These are phyloP conservation scores for Trypanosomatidae sp. DNA, from an alignment of 208 protist genomes.

Conservation along the genomic window DNA sequence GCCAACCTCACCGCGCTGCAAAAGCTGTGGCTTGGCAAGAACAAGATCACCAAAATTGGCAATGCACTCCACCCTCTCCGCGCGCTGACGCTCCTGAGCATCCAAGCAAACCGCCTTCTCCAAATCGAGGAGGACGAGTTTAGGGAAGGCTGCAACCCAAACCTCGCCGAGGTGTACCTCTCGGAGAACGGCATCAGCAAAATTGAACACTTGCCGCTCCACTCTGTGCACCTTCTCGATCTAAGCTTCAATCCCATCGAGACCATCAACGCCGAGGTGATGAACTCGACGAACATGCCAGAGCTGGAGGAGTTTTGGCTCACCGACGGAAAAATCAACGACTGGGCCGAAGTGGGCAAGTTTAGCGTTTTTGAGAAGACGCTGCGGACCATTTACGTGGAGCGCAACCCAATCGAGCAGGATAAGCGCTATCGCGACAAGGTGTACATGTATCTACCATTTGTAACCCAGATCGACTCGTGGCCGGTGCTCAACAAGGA, in stretches of 20 bases:
- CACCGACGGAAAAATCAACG: slow-evolving; percentile 81
- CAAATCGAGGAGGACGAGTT: slow-evolving; percentile 71
- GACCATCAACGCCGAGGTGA: slow-evolving; percentile 55
- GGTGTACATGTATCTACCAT: slow-evolving; percentile 81
- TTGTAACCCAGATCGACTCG: slow-evolving; percentile 87
- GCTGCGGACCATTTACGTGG: slow-evolving; percentile 86
- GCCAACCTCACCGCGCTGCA: slow-evolving; percentile 61
- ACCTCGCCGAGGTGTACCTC: slow-evolving; percentile 74
- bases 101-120: slow-evolving; percentile 90
- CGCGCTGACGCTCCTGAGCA: slow-evolving; percentile 61
- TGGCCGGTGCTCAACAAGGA: slow-evolving; percentile 88
- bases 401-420: slow-evolving; percentile 90
- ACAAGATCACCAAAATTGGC: slow-evolving; percentile 86
- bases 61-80: slow-evolving; percentile 53
- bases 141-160: slow-evolving; percentile 47
- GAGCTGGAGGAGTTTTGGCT: slow-evolving; percentile 90
- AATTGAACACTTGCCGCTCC: slow-evolving; percentile 70
- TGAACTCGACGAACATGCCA: slow-evolving; percentile 74
- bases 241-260: slow-evolving; percentile 87
- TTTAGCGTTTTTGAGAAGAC: slow-evolving; percentile 57
- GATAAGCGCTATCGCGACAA: slow-evolving; percentile 90
- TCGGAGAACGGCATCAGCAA: slow-evolving; percentile 81
- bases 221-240: slow-evolving; percentile 59
- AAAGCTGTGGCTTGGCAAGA: slow-evolving; percentile 91
- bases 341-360: slow-evolving; percentile 83